Evolutionary conservation across 371 early-diverging fungal genomes (phyloP), one percentile per base, ranked within the genome.

Genomic region (Lichtheimia hyalospora): DNA sequence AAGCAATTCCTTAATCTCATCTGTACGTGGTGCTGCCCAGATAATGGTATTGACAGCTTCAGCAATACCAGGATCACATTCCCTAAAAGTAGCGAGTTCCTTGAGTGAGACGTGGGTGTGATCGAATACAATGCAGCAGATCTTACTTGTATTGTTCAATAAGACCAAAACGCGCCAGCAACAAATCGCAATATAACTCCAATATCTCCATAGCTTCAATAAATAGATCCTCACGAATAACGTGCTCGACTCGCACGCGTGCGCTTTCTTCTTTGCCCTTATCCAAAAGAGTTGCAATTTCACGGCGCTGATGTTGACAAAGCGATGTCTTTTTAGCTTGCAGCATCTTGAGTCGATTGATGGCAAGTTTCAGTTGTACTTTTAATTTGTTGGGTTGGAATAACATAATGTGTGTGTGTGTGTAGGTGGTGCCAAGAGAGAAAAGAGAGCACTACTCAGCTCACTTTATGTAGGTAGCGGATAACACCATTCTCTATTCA

Each of bases 191-290:
- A 60, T 91, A 93, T 16, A 96, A 84, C 67, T 95, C 94, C 46
- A 96, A 69, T 34, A 93, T 90, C 73, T 97, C 98, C 81, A 96
- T 66, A 5, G 93, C 96, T 69, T 97, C 98, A 39, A 89, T 81
- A 57, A 84, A 76, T 53, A 89, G 85, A 74, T 97, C 98, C 67
- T 97, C 96, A 6, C 94, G 89, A 58, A 97, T 96, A 52, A 97
- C 90, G 70, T 90, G 86, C 58, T 96, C 96, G 3, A 94, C 94
- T 62, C 95, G 78, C 34, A 96, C 89, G 27, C 91, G 84, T 12
- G 97, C 98, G 61, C 90, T 90, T 64, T 91, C 93, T 53, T 84
- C 85, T 67, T 96, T 97, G 64, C 89, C 89, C 53, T 75, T 78
- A 66, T 91, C 92, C 40, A 97, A 69, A 2, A 96, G 78, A 1